Percentiles rank a stretch among this genome's conserved stretches.
Evolutionary conservation across 441 rosid species (phyloP).

Genomic region (Dalechampia spathulata): DNA sequence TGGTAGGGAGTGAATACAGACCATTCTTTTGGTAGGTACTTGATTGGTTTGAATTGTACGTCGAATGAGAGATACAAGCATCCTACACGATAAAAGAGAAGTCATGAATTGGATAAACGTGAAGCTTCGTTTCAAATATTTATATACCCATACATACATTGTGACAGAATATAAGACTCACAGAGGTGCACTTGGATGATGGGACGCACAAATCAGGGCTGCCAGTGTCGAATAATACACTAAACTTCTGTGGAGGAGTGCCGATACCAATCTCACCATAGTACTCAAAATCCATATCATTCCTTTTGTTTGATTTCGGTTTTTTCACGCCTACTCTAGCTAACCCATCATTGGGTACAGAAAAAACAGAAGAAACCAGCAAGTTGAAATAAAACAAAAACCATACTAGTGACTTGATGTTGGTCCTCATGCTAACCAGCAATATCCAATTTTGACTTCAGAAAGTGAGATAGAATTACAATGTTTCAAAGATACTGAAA

Average conservation of each 20-base stretch:
- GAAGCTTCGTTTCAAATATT: background rate
- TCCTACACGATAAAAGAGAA: too few species aligned
- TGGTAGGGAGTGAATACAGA: background rate
- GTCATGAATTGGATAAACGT: background rate
- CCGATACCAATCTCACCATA: slow-evolving; percentile 75
- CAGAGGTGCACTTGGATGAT: slow-evolving; percentile 63
- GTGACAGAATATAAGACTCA: slow-evolving; percentile 28
- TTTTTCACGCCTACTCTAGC: slow-evolving; percentile 60
- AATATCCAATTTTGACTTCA: too few species aligned
- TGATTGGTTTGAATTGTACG: slow-evolving; percentile 56
- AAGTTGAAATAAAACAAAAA: slow-evolving; percentile 32
- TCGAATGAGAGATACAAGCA: slow-evolving; percentile 60
- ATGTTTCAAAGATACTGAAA: too few species aligned
- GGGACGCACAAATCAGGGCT: slow-evolving; percentile 90
- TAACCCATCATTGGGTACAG: slow-evolving; percentile 37
- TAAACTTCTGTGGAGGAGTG: slow-evolving; percentile 69
- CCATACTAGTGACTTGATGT: slow-evolving; percentile 8
- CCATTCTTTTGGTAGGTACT: slow-evolving; percentile 63
- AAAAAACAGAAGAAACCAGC: slow-evolving; percentile 27
- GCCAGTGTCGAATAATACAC: slow-evolving; percentile 81
- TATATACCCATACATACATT: too few species aligned
- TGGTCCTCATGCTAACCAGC: too few species aligned
- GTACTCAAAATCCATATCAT: slow-evolving; percentile 78
- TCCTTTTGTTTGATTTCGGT: slow-evolving; percentile 47
- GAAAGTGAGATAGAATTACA: too few species aligned